Percentiles rank a stretch among this genome's conserved stretches.
Conservation (phyloP, 2,329 filamentous ascomycete species). For the Fusarium piperis region DNA sequence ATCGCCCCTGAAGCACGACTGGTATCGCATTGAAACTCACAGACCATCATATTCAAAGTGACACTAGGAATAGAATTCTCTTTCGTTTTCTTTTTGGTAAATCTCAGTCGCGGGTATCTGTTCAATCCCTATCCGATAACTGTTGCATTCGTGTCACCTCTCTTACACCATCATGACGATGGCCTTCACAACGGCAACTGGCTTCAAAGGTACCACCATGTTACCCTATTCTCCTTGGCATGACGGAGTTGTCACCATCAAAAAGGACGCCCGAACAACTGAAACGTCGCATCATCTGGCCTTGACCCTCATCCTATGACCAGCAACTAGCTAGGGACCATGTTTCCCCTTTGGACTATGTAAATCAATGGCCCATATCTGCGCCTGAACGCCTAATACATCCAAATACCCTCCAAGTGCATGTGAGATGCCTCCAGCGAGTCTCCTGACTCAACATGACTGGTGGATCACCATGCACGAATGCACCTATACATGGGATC, state of each 20-base stretch:
- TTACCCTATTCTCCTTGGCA: background rate
- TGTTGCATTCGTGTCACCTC: background rate
- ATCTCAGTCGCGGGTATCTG: background rate
- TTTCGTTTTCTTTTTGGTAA: background rate
- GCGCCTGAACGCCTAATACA: constrained; percentile 36
- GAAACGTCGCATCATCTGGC: background rate
- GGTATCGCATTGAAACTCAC: background rate
- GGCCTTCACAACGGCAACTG: background rate
- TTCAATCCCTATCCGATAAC: background rate
- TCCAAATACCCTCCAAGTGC: constrained; percentile 7
- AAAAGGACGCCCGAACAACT: background rate
- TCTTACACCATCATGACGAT: background rate
- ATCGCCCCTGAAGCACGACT: background rate
- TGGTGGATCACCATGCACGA: background rate
- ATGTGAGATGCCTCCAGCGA: constrained; percentile 1
- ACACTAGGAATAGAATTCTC: background rate
- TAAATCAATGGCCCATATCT: constrained; percentile 14
- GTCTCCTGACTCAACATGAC: background rate
- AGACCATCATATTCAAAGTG: background rate
- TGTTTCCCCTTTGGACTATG: background rate
- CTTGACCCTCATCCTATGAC: background rate
- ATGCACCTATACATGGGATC: constrained; percentile 13
- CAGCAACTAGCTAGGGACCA: background rate
- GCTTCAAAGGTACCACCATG: background rate
- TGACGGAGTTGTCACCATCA: background rate